Base-by-base conservation (phyloP, 23 red algal species). In the Gracilaria gracilis region DNA sequence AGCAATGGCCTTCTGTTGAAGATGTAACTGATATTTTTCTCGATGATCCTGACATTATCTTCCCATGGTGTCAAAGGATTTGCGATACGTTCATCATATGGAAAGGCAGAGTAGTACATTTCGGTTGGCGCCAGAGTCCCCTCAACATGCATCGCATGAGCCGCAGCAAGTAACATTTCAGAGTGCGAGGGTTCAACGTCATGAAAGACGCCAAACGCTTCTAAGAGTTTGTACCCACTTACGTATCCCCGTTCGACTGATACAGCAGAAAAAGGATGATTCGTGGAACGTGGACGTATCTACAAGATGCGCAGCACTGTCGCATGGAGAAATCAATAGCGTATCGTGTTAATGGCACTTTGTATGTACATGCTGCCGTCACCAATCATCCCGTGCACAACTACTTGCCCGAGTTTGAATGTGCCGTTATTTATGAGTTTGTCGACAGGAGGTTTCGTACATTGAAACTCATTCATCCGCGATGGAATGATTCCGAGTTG, bases 61-160 rank as follows among this genome's bases (percentile, higher is more conserved):
- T 82, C 88, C 88, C 88, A 92, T 47, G 88, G 88, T 36, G 55
- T 82, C 57, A 99, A 91, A 4, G 34, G 96, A 3, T 96, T 99
- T 47, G n/a, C n/a, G n/a, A n/a, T n/a, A n/a, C n/a, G n/a, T n/a
- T n/a, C n/a, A n/a, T n/a, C 88, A 9, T 51, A 48, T 17, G 88
- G 88, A 37, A 82, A 92, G 17, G 88, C 76, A 34, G 42, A 25
- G 9, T 29, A 32, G 21, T 23, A 66, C 12, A 83, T 83, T 57
- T 82, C 75, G 11, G 24, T 92, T 20, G 88, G 88, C 37, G 79
- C 40, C 14, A 6, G 34, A 36, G 88, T 24, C 14, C 67, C 77
- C 28, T 54, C 14, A 0, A 61, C 20, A 49, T 92, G 88, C 77
- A 92, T 82, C 21, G 88, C 88, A 82, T 92, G 88, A 71, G 79